Base-by-base conservation (phyloP, 192 early-diverging fungal genomes). In the Dimargaris cristalligena region DNA sequence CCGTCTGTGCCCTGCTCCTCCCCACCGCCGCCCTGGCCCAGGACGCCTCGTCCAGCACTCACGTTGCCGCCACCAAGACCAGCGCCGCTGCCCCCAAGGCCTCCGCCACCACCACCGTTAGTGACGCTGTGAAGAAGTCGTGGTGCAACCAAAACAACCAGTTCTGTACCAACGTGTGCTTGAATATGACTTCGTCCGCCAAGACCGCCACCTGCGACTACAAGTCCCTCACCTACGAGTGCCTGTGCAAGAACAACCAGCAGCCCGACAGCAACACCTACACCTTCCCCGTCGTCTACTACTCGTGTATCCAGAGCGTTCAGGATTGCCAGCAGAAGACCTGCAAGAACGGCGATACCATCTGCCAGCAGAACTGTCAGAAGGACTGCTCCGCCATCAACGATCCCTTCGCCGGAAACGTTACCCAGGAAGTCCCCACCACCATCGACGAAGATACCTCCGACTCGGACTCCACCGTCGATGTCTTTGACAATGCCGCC, bases 241-340 rank as follows among this genome's bases (percentile, higher is more conserved):
- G 74, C 61, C 65, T 65, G 10, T 75, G 74, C 61, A 65, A 68
- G 34, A 72, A 75, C 62, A 70, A 67, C 64, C 68, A 72, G 68
- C 67, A 68, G 63, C 74, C 74, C 10, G 70, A 75, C 44, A 62
- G 67, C 18, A 70, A 71, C 57, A 55, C 64, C 22, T 75, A 66
- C 60, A 75, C 69, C 20, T 75, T 75, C 68, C 74, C 74, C 6
- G 68, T 75, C n/a, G 65, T 67, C 64, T 67, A 71, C 58, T 75
- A 71, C 63, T 38, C 60, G 62, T 75, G 74, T 66, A 67, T 67
- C 58, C 61, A 66, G 52, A 66, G 69, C 56, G 70, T 75, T 4
- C 41, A 67, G 38, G 67, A 69, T 62, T 75, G 74, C 70, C 74
- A 75, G 62, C 3, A n/a, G 4, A 64, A 52, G 60, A 67, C 70